Evolutionary conservation across 2,329 filamentous ascomycete genomes (phyloP).

Genomic region (Blumeriella jaapii): DNA sequence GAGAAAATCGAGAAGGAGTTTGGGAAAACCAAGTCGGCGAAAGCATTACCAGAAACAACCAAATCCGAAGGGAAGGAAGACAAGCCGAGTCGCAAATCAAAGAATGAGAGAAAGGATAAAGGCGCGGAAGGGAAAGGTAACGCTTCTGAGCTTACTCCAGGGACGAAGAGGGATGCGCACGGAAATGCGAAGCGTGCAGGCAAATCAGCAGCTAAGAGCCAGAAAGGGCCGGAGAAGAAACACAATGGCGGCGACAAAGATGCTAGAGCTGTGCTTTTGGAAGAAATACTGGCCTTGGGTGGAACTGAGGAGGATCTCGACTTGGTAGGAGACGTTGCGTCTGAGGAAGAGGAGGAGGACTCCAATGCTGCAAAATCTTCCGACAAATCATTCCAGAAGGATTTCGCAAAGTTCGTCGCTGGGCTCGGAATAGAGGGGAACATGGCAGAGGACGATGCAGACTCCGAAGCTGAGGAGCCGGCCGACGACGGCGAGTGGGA

Average conservation of each 20-base stretch:
- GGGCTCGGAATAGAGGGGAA: slow-evolving; percentile 37
- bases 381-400: slow-evolving; percentile 38
- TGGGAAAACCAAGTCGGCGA: slow-evolving; percentile 27
- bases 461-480: slow-evolving; percentile 25
- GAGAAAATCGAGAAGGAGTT: slow-evolving; percentile 45
- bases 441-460: slow-evolving; percentile 27
- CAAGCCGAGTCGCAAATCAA: neutral
- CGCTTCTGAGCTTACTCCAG: slow-evolving; percentile 20
- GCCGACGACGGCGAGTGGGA: slow-evolving; percentile 29
- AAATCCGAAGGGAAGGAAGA: neutral
- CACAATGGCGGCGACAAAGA: slow-evolving; percentile 11
- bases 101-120: slow-evolving; percentile 27
- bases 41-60: slow-evolving; percentile 29
- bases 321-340: slow-evolving; percentile 44
- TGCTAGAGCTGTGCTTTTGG: slow-evolving; percentile 35
- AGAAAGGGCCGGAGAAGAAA: slow-evolving; percentile 6
- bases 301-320: slow-evolving; percentile 54
- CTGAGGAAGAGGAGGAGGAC: slow-evolving; percentile 34
- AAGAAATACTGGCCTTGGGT: slow-evolving; percentile 53
- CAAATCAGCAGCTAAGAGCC: slow-evolving; percentile 18
- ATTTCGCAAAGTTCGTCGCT: slow-evolving; percentile 41
- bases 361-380: slow-evolving; percentile 18
- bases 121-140: slow-evolving; percentile 10
- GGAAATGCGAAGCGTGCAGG: slow-evolving; percentile 23
- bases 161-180: slow-evolving; percentile 25